Conservation (phyloP, 805 yeast species). For the Ogataea sp. region DNA sequence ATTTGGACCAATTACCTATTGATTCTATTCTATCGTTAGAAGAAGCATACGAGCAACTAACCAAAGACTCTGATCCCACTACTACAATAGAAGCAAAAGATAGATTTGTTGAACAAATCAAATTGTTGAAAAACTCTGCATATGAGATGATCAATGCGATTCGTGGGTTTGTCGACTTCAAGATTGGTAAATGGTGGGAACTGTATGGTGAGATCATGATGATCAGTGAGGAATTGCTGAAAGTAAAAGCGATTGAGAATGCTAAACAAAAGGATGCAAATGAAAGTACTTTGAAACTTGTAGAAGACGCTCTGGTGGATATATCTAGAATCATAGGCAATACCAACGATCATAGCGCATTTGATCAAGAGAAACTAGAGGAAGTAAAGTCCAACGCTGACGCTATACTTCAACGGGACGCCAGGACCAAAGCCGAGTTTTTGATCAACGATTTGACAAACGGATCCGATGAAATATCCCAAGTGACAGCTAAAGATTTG, state of each 20-base stretch:
- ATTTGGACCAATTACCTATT: constrained; percentile 6
- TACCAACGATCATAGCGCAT: background rate
- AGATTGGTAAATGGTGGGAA: constrained; percentile 38
- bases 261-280: background rate
- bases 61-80: background rate
- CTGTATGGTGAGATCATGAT: constrained; percentile 32
- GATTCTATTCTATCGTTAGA: constrained; percentile 1
- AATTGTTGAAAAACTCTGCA: constrained; percentile 9
- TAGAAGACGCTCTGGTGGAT: constrained; percentile 7
- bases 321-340: constrained; percentile 11
- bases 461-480: constrained; percentile 2
- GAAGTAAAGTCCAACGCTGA: background rate
- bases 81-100: constrained; percentile 4
- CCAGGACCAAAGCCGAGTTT: too few relatives aligned
- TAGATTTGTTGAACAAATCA: constrained; percentile 8
- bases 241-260: constrained; percentile 10
- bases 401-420: too few relatives aligned
- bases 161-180: constrained; percentile 22
- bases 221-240: constrained; percentile 23
- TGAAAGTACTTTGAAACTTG: background rate
- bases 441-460: constrained; percentile 3
- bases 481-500: constrained; percentile 1
- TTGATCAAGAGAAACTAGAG: background rate
- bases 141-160: constrained; percentile 24
- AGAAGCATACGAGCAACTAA: constrained; percentile 3